A percentile compares a stretch with the other conserved stretches of the same genome.
These are phyloP conservation scores for Xerocomus brunneocitrinus DNA, from an alignment of 768 basidiomycete species.

Conservation along the genomic window DNA sequence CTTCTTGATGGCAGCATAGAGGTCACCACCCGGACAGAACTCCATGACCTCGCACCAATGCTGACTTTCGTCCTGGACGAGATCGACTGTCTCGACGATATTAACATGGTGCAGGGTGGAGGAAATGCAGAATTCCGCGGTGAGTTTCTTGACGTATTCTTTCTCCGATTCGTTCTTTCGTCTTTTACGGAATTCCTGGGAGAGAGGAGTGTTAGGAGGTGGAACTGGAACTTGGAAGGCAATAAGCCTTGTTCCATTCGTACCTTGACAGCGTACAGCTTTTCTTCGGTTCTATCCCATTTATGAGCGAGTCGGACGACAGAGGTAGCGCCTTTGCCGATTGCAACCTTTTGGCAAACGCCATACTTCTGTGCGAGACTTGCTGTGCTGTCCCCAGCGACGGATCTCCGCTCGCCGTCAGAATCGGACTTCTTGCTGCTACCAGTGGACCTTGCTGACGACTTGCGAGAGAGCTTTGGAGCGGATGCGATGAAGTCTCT, in stretches of 20 bases:
- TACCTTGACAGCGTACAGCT: conserved; percentile 97
- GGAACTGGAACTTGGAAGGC: not conserved
- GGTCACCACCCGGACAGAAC: conserved; percentile 96
- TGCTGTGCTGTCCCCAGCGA: conserved; percentile 48
- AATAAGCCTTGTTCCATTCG: conserved; percentile 18
- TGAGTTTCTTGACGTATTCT: conserved; percentile 99
- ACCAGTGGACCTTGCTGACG: conserved; percentile 65
- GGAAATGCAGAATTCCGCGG: conserved; percentile 97
- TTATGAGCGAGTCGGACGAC: conserved; percentile 96
- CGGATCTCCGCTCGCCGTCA: conserved; percentile 44
- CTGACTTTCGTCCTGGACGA: conserved; percentile 95
- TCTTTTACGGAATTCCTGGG: conserved; percentile 94
- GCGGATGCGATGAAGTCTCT: conserved; percentile 71
- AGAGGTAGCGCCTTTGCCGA: conserved; percentile 97
- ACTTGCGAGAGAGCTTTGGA: conserved; percentile 70
- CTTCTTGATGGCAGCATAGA: conserved; percentile 98
- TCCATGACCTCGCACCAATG: conserved; percentile 99
- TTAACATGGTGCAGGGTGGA: conserved; percentile 93
- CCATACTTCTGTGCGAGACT: conserved; percentile 88
- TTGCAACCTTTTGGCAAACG: conserved; percentile 92
- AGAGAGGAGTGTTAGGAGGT: not conserved
- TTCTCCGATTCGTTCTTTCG: conserved; percentile 98
- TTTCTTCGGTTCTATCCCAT: conserved; percentile 96
- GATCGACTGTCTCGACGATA: conserved; percentile 96
- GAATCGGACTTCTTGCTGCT: conserved; percentile 68